Base-by-base conservation (phyloP, 23 red algal genomes). In the Cyanidium caldarium region DNA sequence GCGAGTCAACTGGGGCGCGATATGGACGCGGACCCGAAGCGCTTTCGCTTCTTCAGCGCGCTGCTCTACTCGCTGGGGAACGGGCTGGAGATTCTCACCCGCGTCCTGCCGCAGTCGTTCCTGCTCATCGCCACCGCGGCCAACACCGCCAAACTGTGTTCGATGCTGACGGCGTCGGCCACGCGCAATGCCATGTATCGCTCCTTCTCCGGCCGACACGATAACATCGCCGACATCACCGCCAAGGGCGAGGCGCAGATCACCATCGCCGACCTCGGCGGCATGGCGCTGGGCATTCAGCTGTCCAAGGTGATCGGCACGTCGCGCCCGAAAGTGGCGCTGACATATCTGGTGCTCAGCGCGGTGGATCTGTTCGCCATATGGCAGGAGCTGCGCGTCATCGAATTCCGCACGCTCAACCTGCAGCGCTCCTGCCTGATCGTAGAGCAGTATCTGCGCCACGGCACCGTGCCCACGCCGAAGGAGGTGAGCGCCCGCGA, bases 101-200 rank as follows among this genome's bases (percentile, higher is more conserved):
- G 86, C 65, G 85, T 96, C 44, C 83, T 96, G 42, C 91, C 91
- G 12, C 79, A 79, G 3, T 85, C 80, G 0, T 96, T 96, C 69
- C 70, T 96, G 28, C 36, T 96, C 39, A 57, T 96, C 45, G 91
- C 91, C 37, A 87, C 91, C 2, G 30, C 73, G 19, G 91, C 91
- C 38, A 96, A 85, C 70, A 88, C 72, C 33, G 75, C 86, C 70
- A 96, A 96, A 43, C 91, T 87, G 68, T 77, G 82, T 3, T 87
- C 83, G 0, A 88, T 87, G 91, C 77, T 96, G 51, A 96, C 91
- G 15, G 72, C 83, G 19, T 88, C 91, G 0, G 91, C 91, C 3
- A 96, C 91, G 3, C 69, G 91, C 21, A 96, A 96, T 68, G 91
- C 91, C 33, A 96, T 96, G 91, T 96, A 96, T 76, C 76, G 85